Conservation (phyloP, 2,329 filamentous ascomycete genomes). For the Fusarium chlamydosporum region DNA sequence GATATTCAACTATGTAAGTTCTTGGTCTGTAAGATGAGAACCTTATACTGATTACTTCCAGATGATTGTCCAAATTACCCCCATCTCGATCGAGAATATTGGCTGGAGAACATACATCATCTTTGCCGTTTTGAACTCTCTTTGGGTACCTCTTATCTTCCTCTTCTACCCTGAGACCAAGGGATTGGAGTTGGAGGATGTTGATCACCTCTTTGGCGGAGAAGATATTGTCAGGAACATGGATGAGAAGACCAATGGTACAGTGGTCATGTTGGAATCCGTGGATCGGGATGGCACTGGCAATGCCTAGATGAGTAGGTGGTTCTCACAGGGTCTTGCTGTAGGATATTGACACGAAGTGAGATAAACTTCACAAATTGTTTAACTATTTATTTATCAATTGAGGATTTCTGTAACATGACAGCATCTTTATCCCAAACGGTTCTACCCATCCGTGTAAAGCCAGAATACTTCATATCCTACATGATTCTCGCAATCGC, state of each 20-base stretch:
- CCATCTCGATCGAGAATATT: slow-evolving; percentile 56
- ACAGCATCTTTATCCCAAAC: too few species aligned
- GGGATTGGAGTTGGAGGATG: slow-evolving; percentile 63
- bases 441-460: neutral
- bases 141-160: slow-evolving; percentile 52
- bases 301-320: neutral
- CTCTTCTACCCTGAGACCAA: slow-evolving; percentile 65
- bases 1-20: slow-evolving; percentile 54
- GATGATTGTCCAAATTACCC: slow-evolving; percentile 44
- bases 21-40: fast-evolving
- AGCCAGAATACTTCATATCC: neutral
- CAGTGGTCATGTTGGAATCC: slow-evolving; percentile 26
- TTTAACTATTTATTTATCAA: too few species aligned
- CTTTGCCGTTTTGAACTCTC: slow-evolving; percentile 61
- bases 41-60: neutral
- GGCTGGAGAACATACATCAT: slow-evolving; percentile 64
- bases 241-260: slow-evolving; percentile 33
- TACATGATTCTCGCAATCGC: neutral
- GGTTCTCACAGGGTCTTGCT: neutral
- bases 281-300: slow-evolving; percentile 8
- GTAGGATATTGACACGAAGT: too few species aligned
- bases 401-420: too few species aligned
- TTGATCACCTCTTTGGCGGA: slow-evolving; percentile 54
- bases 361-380: too few species aligned
- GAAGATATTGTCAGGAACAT: slow-evolving; percentile 27